Base-by-base conservation (phyloP, 2,329 filamentous ascomycete genomes). In the Alternaria incomplexa region DNA sequence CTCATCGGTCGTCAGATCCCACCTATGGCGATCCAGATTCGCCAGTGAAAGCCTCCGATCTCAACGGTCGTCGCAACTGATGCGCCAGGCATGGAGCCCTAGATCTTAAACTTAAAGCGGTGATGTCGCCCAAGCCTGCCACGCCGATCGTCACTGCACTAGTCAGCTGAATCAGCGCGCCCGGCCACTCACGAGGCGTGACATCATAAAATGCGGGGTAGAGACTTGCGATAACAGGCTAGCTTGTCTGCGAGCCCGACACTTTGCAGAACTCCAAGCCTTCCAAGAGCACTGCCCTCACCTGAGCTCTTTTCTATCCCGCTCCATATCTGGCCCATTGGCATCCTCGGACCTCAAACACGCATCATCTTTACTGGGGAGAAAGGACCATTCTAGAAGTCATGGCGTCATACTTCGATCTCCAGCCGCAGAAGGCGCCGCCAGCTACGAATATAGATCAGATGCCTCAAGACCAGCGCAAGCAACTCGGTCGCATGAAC, bases 361-460 rank as follows among this genome's bases (percentile, higher is more conserved):
- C 36, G 28, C 56, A 11, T 50, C 53, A 20, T 53, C 47, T 17
- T 43, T 40, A 45, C 47, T 26, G 51, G 32, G 20, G 46, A 53
- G 55, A 56, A 43, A 63, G 50, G 17, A 46, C 26, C 26, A 26
- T 20, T 26, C 28, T 2, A 55, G 30, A 62, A 60, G 56, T 66
- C 65, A 73, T 77, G 75, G 69, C 75, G 72, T 79, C 76, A 75
- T 79, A 79, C 62, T 79, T 78, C 46, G 76, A 79, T 25, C 63
- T 70, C 40, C 71, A 69, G 50, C 63, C 66, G 20, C 68, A 73
- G 62, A 58, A 69, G 56, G 65, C 62, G 48, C 54, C 63, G 51
- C 56, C 63, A 17, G 61, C 69, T 57, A 52, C 63, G 40, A 61
- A 36, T 54, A 59, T 64, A 56, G 56, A 66, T 22, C 47, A 55